phyloP scores from a whole-genome alignment of 257 asterid genomes.

The Haberlea rhodopensis region DNA sequence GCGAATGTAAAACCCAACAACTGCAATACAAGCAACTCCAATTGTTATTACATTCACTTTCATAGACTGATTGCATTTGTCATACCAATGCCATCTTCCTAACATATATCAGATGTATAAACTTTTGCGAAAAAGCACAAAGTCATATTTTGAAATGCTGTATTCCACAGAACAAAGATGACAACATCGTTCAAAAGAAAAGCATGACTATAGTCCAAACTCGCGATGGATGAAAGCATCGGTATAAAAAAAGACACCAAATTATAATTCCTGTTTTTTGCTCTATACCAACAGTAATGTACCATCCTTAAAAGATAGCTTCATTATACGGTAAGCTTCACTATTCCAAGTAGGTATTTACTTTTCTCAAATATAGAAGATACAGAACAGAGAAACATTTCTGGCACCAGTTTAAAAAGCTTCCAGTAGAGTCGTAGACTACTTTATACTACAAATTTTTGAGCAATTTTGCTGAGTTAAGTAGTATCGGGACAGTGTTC shows the following conservation, averaged over 20 bases:
- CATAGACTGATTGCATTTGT: not conserved
- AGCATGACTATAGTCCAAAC: not conserved
- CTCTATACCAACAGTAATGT: not conserved
- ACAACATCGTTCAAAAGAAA: not conserved
- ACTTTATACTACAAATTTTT: not conserved
- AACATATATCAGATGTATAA: not conserved
- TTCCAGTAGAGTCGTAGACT: too few relatives aligned
- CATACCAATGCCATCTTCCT: not conserved
- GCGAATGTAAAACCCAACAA: constrained; percentile 92
- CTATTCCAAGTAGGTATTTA: constrained; percentile 1
- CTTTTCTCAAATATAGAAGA: constrained; percentile 5
- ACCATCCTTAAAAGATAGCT: not conserved
- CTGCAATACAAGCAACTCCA: constrained; percentile 40
- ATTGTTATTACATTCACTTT: not conserved
- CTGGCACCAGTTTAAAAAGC: too few relatives aligned
- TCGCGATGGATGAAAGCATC: not conserved
- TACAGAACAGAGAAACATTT: not conserved
- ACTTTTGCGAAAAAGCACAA: not conserved
- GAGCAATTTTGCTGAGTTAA: not conserved
- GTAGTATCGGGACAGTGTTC: not conserved
- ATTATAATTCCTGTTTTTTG: not conserved
- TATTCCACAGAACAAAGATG: constrained; percentile 3
- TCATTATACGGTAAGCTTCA: not conserved
- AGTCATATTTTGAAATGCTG: not conserved
- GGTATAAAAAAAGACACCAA: not conserved